Evolutionary conservation across 2,329 filamentous ascomycete species (phyloP), one percentile per base, ranked within the genome.

Genomic region (Fusarium annulatum): DNA sequence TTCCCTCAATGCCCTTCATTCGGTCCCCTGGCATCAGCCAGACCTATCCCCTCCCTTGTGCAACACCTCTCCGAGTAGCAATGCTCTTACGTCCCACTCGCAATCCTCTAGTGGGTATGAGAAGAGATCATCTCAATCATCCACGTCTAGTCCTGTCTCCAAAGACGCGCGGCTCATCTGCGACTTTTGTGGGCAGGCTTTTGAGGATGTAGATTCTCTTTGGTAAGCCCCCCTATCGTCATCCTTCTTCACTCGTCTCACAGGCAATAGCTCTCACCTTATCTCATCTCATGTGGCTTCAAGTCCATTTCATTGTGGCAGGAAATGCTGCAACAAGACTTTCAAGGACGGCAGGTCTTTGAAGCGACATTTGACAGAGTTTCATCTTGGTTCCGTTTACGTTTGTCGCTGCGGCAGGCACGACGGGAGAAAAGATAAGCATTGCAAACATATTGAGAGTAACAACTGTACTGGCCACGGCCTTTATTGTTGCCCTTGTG

Each of bases 31-130:
- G 28, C 23, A 28, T 3, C 16, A 23, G 5, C 26, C 3, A 14
- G 7, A 5, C 4, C 9, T 3, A 9, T 3, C 0, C 7, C 7
- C 45, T 30, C 2, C 2, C 5, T 5, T 9, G 0, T 26, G 23
- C 19, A 4, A 21, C 10, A 4, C 23, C 23, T 38, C 23, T 23
- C 15, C 19, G 0, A 28, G n/a, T 4, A 62, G 5, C 3, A 28
- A 39, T 41, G 12, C 49, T 33, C 33, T 7, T 21, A 41, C 14
- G 9, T 21, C 16, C 18, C 5, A 10, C 5, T 30, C 46, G 1
- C 12, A 28, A 38, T 1, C 6, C 0, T 19, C 33, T 2, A 2
- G 3, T 5, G 18, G 10, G 2, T 15, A 2, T 6, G 48, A 26
- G 2, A 15, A 21, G 9, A 5, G 5, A 4, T 4, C 3, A 2